These are phyloP conservation scores for Heterobasidion occidentale DNA, from an alignment of 1,284 basidiomycete species.

Conservation along the genomic window DNA sequence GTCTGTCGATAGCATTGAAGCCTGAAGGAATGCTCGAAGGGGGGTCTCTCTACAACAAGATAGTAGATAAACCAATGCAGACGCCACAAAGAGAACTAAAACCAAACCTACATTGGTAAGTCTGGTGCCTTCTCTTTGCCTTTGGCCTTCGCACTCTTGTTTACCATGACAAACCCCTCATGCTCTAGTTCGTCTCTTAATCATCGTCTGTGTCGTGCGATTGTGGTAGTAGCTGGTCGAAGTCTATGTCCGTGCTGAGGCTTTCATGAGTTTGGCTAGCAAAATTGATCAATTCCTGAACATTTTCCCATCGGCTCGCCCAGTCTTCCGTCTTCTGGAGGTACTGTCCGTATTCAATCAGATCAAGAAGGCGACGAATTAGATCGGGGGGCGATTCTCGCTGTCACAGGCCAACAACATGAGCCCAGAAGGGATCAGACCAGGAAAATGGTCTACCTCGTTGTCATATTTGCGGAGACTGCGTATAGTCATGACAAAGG, in stretches of 20 bases:
- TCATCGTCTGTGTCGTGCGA: background rate
- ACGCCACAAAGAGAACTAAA: background rate
- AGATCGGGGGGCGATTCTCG: conserved; percentile 59
- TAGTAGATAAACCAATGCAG: background rate
- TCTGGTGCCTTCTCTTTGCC: background rate
- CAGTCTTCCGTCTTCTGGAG: conserved; percentile 71
- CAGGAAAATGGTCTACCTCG: conserved; percentile 29
- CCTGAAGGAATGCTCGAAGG: conserved; percentile 75
- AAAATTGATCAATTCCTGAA: conserved; percentile 76
- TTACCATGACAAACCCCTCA: background rate
- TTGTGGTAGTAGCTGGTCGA: background rate
- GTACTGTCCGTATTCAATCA: conserved; percentile 63
- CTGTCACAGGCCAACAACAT: conserved; percentile 13
- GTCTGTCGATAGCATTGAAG: conserved; percentile 82
- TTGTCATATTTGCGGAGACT: conserved; percentile 48
- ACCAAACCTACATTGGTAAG: background rate
- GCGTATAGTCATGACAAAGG: conserved; percentile 54
- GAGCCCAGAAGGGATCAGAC: background rate
- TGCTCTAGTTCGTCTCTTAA: background rate
- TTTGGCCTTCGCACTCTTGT: conserved; percentile 3
- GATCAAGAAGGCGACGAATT: conserved; percentile 51
- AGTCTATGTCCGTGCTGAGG: conserved; percentile 7
- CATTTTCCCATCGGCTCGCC: conserved; percentile 80
- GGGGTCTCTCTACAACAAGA: conserved; percentile 44
- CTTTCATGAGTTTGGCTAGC: conserved; percentile 44